These are phyloP conservation scores for Melastoma candidum DNA, from an alignment of 441 rosid species.

Conservation along the genomic window DNA sequence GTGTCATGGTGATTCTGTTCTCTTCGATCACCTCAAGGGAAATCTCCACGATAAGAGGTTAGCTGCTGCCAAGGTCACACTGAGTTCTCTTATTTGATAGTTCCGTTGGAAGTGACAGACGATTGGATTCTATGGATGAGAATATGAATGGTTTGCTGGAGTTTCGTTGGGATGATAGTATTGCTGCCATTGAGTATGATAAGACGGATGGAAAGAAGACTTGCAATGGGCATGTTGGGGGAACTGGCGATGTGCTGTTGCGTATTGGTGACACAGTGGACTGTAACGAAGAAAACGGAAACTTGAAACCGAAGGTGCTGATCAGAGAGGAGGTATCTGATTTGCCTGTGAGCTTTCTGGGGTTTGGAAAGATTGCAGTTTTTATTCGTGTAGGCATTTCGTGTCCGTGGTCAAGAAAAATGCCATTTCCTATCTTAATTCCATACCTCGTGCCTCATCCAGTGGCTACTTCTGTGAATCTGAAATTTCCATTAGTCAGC, in stretches of 20 bases:
- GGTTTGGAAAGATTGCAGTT: slow-evolving; percentile 42
- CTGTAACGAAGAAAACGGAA: slow-evolving; percentile 15
- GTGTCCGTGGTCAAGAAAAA: too few relatives aligned
- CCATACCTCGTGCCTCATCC: slow-evolving; percentile 22
- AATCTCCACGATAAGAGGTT: slow-evolving; percentile 65
- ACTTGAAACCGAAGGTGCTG: slow-evolving; percentile 42
- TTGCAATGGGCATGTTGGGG: slow-evolving; percentile 12
- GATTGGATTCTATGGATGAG: slow-evolving; percentile 11
- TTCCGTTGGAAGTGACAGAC: slow-evolving; percentile 28
- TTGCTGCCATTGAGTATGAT: slow-evolving; percentile 47
- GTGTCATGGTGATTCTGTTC: slow-evolving; percentile 58
- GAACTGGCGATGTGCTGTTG: slow-evolving; percentile 10
- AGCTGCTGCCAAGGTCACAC: slow-evolving; percentile 59
- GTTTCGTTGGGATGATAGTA: slow-evolving; percentile 23
- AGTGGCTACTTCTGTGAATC: slow-evolving; percentile 82
- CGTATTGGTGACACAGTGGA: slow-evolving; percentile 12
- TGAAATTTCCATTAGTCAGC: slow-evolving; percentile 41
- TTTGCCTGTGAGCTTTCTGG: slow-evolving; percentile 45
- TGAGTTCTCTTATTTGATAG: slow-evolving; percentile 71
- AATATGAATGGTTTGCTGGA: slow-evolving; percentile 22
- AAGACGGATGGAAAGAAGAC: slow-evolving; percentile 11
- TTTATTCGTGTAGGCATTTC: slow-evolving; percentile 38
- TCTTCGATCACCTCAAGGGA: slow-evolving; percentile 77
- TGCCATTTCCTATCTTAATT: too few relatives aligned
- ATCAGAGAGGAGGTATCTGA: slow-evolving; percentile 50